These are phyloP conservation scores for Coniophora puteana DNA, from an alignment of 1,284 basidiomycete species.

Conservation along the genomic window DNA sequence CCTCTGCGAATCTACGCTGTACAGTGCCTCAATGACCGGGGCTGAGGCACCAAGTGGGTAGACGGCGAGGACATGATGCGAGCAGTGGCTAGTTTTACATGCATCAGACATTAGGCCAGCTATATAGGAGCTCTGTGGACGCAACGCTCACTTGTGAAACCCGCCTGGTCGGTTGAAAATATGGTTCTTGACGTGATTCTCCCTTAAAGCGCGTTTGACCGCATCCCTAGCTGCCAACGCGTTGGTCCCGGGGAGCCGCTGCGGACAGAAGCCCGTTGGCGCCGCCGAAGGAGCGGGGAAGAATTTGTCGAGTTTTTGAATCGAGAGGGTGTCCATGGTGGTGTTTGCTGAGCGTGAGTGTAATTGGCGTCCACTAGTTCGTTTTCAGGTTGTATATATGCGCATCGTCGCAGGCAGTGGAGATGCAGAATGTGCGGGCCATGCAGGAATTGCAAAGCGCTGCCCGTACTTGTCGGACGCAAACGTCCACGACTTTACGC, in stretches of 20 bases:
- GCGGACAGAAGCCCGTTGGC: neutral
- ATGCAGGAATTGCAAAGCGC: no score
- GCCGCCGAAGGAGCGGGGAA: slow-evolving; percentile 2
- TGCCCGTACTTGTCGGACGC: no score
- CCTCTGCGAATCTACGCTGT: slow-evolving; percentile 26
- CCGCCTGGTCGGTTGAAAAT: neutral
- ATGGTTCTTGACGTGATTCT: slow-evolving; percentile 4
- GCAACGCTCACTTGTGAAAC: slow-evolving; percentile 4
- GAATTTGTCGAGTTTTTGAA: slow-evolving; percentile 2
- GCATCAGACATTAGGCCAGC: neutral
- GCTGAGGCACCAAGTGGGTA: slow-evolving; percentile 31
- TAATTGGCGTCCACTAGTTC: no score
- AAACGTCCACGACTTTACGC: no score
- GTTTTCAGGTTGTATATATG: no score
- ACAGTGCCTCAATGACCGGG: slow-evolving; percentile 28
- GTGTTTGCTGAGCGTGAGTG: no score
- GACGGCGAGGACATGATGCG: slow-evolving; percentile 34
- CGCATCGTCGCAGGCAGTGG: no score
- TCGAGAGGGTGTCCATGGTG: no score
- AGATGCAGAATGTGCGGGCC: no score
- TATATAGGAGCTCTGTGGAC: neutral
- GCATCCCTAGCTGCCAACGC: neutral
- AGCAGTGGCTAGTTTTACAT: slow-evolving; percentile 25
- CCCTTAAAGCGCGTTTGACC: neutral
- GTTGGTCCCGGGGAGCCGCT: neutral